Conservation (phyloP, 257 asterid genomes). For the Nicotiana noctiflora region DNA sequence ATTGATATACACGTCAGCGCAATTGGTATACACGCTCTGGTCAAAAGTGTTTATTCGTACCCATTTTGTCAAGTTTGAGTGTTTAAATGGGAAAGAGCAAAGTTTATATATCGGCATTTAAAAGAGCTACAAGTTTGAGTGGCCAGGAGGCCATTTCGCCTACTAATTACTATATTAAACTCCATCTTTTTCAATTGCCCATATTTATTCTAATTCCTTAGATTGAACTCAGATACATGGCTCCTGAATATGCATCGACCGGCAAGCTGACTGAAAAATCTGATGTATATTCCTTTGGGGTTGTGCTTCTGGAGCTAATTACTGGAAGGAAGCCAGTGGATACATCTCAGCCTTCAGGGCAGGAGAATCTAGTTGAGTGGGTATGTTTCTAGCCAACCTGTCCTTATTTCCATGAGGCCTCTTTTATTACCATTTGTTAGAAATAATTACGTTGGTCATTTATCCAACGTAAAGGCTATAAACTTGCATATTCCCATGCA, state of each 20-base stretch:
- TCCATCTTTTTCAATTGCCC: neutral
- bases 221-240: slow-evolving; percentile 68
- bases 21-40: too few relatives aligned
- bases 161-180: neutral
- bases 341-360: slow-evolving; percentile 78
- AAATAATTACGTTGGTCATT: neutral
- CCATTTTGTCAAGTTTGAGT: too few relatives aligned
- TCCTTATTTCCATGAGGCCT: neutral
- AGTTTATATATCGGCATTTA: too few relatives aligned
- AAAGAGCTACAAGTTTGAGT: too few relatives aligned
- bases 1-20: too few relatives aligned
- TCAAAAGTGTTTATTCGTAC: too few relatives aligned
- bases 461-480: neutral
- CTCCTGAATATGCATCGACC: slow-evolving; percentile 95
- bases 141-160: too few relatives aligned
- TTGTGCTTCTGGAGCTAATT: slow-evolving; percentile 78
- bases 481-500: neutral
- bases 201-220: slow-evolving; percentile 10
- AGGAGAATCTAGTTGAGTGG: slow-evolving; percentile 96
- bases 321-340: slow-evolving; percentile 95
- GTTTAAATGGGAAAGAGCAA: too few relatives aligned
- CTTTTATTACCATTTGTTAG: neutral
- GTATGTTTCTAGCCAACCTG: slow-evolving; percentile 34
- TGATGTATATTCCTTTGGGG: slow-evolving; percentile 84
- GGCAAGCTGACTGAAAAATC: slow-evolving; percentile 90